Conservation (phyloP, 345 rosid genomes). For the Heritiera fomes region DNA sequence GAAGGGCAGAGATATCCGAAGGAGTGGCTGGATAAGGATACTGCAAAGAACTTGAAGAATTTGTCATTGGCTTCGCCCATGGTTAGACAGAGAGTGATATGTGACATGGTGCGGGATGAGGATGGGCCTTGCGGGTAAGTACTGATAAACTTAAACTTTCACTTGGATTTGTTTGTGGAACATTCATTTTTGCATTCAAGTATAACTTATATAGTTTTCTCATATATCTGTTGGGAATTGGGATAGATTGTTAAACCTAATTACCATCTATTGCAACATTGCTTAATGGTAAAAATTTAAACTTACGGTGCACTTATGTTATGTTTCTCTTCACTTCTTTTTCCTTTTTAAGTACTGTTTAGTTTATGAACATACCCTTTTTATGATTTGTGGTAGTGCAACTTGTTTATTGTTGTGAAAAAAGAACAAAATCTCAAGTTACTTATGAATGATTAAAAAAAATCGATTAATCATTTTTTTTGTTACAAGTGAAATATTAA, state of each 20-base stretch:
- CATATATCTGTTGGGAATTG: neutral
- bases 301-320: neutral
- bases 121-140: slow-evolving; percentile 78
- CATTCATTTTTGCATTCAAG: neutral
- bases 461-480: neutral
- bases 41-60: slow-evolving; percentile 39
- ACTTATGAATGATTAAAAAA: neutral
- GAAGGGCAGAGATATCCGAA: slow-evolving; percentile 77
- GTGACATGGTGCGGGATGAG: slow-evolving; percentile 37
- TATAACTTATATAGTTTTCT: neutral
- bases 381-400: neutral
- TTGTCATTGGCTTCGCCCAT: slow-evolving; percentile 49
- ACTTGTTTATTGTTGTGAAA: neutral
- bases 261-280: neutral
- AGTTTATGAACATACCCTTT: neutral
- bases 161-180: neutral
- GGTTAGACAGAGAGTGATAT: slow-evolving; percentile 42
- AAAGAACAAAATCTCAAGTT: neutral
- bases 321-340: neutral
- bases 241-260: neutral
- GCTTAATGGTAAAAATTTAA: neutral
- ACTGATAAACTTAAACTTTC: neutral
- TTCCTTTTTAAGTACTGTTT: neutral
- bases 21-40: slow-evolving; percentile 48
- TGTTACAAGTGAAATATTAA: too few species aligned